Conservation (phyloP, 2,329 filamentous ascomycete genomes). For the Aulographum hederae region DNA sequence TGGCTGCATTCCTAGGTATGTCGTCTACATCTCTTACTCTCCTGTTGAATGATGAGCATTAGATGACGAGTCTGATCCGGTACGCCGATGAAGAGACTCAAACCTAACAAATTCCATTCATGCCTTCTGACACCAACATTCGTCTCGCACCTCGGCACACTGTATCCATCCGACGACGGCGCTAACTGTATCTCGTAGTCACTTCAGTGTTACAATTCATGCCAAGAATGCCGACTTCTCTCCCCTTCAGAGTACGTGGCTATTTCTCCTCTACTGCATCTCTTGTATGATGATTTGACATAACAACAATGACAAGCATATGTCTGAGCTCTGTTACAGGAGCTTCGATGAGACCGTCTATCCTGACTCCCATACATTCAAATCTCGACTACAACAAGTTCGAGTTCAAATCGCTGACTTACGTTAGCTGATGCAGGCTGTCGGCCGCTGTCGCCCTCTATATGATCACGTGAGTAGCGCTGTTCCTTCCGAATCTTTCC, state of each 20-base stretch:
- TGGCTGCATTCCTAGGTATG: no score
- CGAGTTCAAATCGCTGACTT: slow-evolving; percentile 10
- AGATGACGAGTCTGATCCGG: slow-evolving; percentile 70
- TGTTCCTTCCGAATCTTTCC: slow-evolving; percentile 1
- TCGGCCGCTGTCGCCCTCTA: slow-evolving; percentile 1
- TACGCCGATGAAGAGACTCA: slow-evolving; percentile 57
- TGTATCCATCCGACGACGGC: slow-evolving; percentile 9
- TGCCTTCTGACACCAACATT: slow-evolving; percentile 47
- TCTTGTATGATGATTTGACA: slow-evolving; percentile 64
- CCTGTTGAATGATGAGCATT: slow-evolving; percentile 28
- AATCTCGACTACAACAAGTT: not conserved
- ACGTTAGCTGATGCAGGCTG: slow-evolving; percentile 16
- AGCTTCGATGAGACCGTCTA: slow-evolving; percentile 28
- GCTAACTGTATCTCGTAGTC: not conserved
- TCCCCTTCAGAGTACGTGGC: not conserved
- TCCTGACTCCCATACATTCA: slow-evolving; percentile 8
- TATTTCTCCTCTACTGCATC: slow-evolving; percentile 5
- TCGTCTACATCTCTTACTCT: not conserved
- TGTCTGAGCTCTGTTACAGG: slow-evolving; percentile 62
- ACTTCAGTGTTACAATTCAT: not conserved
- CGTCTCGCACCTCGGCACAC: slow-evolving; percentile 40
- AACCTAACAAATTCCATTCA: no score
- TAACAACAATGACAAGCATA: slow-evolving; percentile 85
- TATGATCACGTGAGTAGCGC: not conserved
- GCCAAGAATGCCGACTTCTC: not conserved